phyloP scores from a whole-genome alignment of 2,329 filamentous ascomycete genomes.

The Xylaria sp. region DNA sequence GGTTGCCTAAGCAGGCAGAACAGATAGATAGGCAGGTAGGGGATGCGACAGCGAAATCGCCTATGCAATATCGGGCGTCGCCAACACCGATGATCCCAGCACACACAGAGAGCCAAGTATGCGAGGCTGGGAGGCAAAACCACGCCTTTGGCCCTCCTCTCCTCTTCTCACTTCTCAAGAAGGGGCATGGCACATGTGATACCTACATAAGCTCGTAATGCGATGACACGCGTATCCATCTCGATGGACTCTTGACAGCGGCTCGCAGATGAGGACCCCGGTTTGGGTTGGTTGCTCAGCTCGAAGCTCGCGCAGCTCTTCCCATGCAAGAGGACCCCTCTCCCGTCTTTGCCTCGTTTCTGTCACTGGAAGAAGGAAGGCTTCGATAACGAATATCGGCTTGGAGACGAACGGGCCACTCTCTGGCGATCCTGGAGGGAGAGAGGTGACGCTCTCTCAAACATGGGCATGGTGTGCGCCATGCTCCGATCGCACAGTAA shows the following conservation, averaged over 20 bases:
- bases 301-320: conserved; percentile 7
- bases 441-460: background rate
- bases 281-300: conserved; percentile 14
- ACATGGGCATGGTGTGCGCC: conserved; percentile 5
- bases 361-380: background rate
- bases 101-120: background rate
- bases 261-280: conserved; percentile 10
- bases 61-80: conserved; percentile 8
- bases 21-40: no score
- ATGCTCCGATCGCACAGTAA: conserved; percentile 24
- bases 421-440: background rate
- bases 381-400: conserved; percentile 4
- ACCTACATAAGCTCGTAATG: conserved; percentile 14
- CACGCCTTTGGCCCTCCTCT: background rate
- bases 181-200: conserved; percentile 1
- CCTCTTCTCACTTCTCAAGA: no score
- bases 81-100: background rate
- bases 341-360: conserved; percentile 16
- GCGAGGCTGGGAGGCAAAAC: conserved; percentile 12
- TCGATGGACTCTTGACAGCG: conserved; percentile 17
- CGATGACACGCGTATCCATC: conserved; percentile 14
- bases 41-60: background rate
- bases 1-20: background rate
- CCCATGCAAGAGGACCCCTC: conserved; percentile 21
- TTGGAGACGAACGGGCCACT: background rate